These are phyloP conservation scores for Heterobasidion irregulare DNA, from an alignment of 1,284 basidiomycete species.

Conservation along the genomic window DNA sequence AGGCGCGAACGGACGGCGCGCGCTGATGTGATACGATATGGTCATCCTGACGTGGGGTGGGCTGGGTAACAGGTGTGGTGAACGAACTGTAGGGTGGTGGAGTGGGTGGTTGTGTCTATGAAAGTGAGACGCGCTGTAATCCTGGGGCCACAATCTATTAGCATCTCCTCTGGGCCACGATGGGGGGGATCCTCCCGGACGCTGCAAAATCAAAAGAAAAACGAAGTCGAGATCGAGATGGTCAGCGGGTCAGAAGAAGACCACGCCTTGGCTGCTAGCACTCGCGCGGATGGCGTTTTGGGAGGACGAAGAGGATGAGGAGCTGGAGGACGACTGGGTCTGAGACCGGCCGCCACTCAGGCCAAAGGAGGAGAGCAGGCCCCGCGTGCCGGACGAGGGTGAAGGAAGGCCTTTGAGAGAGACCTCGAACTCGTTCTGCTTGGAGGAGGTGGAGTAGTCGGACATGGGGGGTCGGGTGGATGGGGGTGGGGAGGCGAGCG, in stretches of 20 bases:
- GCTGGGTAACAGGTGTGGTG: no score
- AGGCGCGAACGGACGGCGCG: no score
- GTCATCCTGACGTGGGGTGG: no score
- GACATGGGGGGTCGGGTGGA: neutral
- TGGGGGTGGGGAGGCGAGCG: neutral
- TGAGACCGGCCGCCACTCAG: conserved; percentile 8
- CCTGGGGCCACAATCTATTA: no score
- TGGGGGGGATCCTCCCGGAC: no score
- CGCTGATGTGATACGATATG: no score
- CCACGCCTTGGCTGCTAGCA: conserved; percentile 18
- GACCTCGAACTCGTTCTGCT: conserved; percentile 10
- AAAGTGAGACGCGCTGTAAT: no score
- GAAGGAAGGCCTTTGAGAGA: neutral
- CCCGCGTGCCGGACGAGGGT: neutral
- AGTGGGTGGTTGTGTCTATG: no score
- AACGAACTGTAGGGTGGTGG: no score
- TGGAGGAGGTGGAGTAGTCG: conserved; percentile 12
- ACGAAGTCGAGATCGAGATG: neutral
- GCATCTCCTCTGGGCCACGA: no score
- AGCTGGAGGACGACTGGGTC: conserved; percentile 6
- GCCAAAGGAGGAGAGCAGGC: conserved; percentile 12
- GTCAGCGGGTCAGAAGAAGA: conserved; percentile 16
- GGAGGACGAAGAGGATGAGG: conserved; percentile 11
- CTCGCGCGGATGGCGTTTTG: conserved; percentile 17
- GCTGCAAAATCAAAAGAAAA: no score